Base-by-base conservation (phyloP, 306 rosid species). In the Senna siamea region DNA sequence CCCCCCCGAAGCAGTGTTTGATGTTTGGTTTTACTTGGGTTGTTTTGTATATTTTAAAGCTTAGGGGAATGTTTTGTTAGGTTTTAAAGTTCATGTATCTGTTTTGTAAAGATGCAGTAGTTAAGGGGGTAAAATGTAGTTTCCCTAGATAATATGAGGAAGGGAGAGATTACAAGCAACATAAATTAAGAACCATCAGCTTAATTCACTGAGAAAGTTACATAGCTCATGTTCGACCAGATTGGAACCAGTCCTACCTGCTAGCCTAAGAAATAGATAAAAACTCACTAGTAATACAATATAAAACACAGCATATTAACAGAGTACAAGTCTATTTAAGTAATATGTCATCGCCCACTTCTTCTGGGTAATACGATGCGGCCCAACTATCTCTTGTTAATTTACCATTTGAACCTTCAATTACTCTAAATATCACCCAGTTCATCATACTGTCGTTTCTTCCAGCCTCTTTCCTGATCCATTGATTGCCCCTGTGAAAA, bases 401-500 rank as follows among this genome's bases (percentile, higher is more conserved):
- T 70, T 78, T 81, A 15, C 69, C 71, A 40, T 62, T 75, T 46
- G 79, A 72, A 54, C 74, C 82, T 9, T 77, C 77, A 12, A 52
- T 44, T 12, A 34, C 75, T 69, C 78, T 6, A 68, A 52, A 78
- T 82, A 13, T 83, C 86, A 0, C 79, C 78, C 60, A 66, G 58
- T 54, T 82, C 84, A 32, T 83, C 79, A 9, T 52, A 75, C 57
- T 34, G 78, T 55, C 38, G 61, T 76, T 82, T 80, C 79, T 84
- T 74, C 88, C 67, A 54, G 60, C 79, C 72, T 58, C 82, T 82
- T 52, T 75, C 79, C 61, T 74, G 92, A 72, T 85, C 85, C 87
- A 46, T 66, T 30, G 88, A 41, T 68, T 69, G 88, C 59, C 86
- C 82, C 71, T 76, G 90, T 12, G 83, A 77, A 59, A 81, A 78